Evolutionary conservation across 2,329 filamentous ascomycete species (phyloP).

Genomic region (Penicillium sp.): DNA sequence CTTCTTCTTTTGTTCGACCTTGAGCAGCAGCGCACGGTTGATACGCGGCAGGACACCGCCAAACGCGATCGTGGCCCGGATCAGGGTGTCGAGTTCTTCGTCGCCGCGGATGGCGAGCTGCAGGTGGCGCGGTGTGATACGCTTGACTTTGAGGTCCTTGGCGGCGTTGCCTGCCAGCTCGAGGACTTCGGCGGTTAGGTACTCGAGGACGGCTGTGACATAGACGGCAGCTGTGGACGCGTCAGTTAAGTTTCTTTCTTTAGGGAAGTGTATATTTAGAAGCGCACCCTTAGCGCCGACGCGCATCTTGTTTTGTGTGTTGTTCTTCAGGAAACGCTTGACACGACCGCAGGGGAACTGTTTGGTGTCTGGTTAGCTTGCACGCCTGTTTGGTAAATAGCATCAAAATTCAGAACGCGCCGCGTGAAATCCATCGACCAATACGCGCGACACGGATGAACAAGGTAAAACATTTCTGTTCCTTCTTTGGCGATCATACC

Average conservation of each 20-base stretch:
- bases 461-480: background rate
- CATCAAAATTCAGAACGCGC: background rate
- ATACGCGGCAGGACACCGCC: slow-evolving; percentile 98
- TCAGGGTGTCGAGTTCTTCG: slow-evolving; percentile 95
- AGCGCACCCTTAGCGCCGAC: slow-evolving; percentile 78
- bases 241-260: background rate
- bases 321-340: slow-evolving; percentile 99
- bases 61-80: slow-evolving; percentile 95
- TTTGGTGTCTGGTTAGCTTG: background rate
- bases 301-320: slow-evolving; percentile 99
- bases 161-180: slow-evolving; percentile 97
- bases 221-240: slow-evolving; percentile 73
- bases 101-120: slow-evolving; percentile 98
- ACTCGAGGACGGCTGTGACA: slow-evolving; percentile 95
- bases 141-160: slow-evolving; percentile 99
- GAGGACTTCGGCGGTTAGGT: slow-evolving; percentile 94
- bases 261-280: background rate
- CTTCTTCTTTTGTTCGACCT: slow-evolving; percentile 98
- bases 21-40: slow-evolving; percentile 91
- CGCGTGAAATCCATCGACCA: background rate
- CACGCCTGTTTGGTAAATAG: background rate
- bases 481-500: background rate
- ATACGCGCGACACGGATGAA: background rate
- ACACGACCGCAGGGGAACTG: slow-evolving; percentile 99
- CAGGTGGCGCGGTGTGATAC: slow-evolving; percentile 95